phyloP scores from a whole-genome alignment of 768 basidiomycete species.

The Tricholomella constricta region DNA sequence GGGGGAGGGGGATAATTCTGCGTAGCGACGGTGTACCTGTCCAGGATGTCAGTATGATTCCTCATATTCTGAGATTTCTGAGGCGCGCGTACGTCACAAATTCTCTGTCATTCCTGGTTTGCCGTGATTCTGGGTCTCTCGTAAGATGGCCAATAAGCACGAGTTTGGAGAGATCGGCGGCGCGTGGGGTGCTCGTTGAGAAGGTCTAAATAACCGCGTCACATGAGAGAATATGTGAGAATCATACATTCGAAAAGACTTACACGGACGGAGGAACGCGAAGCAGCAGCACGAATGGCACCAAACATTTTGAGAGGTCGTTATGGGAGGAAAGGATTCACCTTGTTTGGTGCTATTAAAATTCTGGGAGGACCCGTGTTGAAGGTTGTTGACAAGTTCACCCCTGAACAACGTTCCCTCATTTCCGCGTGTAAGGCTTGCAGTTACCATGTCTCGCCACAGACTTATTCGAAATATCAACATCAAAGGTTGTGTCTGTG shows the following conservation, averaged over 20 bases:
- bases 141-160: slow-evolving; percentile 74
- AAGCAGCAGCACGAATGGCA: slow-evolving; percentile 44
- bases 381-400: neutral
- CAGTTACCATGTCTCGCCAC: slow-evolving; percentile 80
- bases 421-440: neutral
- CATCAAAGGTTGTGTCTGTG: slow-evolving; percentile 54
- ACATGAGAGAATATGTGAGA: slow-evolving; percentile 1
- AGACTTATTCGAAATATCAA: slow-evolving; percentile 86
- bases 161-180: slow-evolving; percentile 72
- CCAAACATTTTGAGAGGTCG: slow-evolving; percentile 47
- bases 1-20: slow-evolving; percentile 60
- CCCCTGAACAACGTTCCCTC: neutral
- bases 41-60: neutral
- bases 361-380: slow-evolving; percentile 5
- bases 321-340: neutral
- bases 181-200: slow-evolving; percentile 55
- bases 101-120: slow-evolving; percentile 75
- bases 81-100: slow-evolving; percentile 67
- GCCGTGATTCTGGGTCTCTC: slow-evolving; percentile 68
- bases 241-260: slow-evolving; percentile 22
- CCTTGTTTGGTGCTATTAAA: slow-evolving; percentile 21
- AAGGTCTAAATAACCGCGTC: slow-evolving; percentile 50
- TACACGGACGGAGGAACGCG: slow-evolving; percentile 51
- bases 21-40: slow-evolving; percentile 80
- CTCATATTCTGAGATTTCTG: neutral